Evolutionary conservation across 129 eudicot genomes (phyloP).

Genomic region (Chrysanthemum makinoi): DNA sequence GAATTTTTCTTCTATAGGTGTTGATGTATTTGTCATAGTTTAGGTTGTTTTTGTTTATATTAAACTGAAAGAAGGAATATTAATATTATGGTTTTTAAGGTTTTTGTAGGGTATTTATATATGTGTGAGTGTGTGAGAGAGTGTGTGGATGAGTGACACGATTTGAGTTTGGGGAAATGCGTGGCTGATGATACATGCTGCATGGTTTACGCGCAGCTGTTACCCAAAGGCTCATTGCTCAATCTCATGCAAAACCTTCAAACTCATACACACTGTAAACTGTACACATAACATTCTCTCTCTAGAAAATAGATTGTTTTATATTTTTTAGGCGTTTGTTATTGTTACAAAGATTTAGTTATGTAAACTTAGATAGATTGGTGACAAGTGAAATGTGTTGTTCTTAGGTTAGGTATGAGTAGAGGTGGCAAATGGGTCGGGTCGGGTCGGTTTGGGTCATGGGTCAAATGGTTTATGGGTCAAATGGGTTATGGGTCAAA

Average conservation of each 20-base stretch:
- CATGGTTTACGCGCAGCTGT: slow-evolving; percentile 43
- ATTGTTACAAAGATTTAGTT: too few species aligned
- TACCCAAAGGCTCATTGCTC: slow-evolving; percentile 27
- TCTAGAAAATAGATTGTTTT: not conserved
- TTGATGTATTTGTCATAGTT: slow-evolving; percentile 12
- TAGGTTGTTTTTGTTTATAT: not conserved
- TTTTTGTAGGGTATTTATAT: not conserved
- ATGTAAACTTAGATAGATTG: too few species aligned
- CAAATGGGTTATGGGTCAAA: too few species aligned
- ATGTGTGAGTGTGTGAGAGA: slow-evolving; percentile 17
- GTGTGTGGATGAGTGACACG: slow-evolving; percentile 41
- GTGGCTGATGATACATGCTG: slow-evolving; percentile 43
- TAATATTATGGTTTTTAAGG: slow-evolving; percentile 8
- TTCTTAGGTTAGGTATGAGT: too few species aligned
- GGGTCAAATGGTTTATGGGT: too few species aligned
- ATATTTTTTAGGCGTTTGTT: too few species aligned
- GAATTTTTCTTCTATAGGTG: slow-evolving; percentile 51
- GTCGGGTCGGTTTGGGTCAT: too few species aligned
- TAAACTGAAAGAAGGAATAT: not conserved
- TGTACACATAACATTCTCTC: not conserved
- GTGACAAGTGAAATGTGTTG: too few species aligned
- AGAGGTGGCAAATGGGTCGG: too few species aligned
- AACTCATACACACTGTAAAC: not conserved
- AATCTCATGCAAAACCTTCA: slow-evolving; percentile 18
- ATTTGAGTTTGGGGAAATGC: slow-evolving; percentile 35